These are phyloP conservation scores for Pseudogymnoascus sp. DNA, from an alignment of 2,329 filamentous ascomycete species.

Conservation along the genomic window DNA sequence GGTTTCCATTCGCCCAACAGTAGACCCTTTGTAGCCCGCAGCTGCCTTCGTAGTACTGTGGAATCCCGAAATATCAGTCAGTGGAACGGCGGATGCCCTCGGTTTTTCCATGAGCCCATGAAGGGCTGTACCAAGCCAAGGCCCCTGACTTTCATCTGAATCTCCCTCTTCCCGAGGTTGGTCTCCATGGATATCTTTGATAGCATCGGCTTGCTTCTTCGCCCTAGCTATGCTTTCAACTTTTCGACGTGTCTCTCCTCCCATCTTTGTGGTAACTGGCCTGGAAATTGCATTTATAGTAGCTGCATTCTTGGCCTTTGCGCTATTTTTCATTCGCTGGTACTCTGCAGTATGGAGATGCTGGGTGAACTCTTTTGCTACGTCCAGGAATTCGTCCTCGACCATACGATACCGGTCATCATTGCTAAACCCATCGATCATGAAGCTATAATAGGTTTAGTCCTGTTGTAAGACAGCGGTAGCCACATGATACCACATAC, in stretches of 20 bases:
- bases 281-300: constrained; percentile 35
- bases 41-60: constrained; percentile 12
- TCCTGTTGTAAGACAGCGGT: background rate
- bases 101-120: constrained; percentile 41
- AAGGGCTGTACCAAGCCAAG: constrained; percentile 36
- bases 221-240: constrained; percentile 31
- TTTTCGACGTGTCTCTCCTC: constrained; percentile 27
- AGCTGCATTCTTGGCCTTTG: constrained; percentile 48
- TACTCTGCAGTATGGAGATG: constrained; percentile 77
- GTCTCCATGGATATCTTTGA: constrained; percentile 24
- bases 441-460: constrained; percentile 30
- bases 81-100: constrained; percentile 15
- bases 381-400: constrained; percentile 68
- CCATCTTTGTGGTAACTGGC: constrained; percentile 32
- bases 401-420: constrained; percentile 79
- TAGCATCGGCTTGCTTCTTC: constrained; percentile 33
- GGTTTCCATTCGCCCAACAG: constrained; percentile 26
- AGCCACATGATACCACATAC: background rate
- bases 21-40: background rate
- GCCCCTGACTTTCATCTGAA: constrained; percentile 30
- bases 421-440: constrained; percentile 56
- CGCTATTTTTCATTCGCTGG: constrained; percentile 54
- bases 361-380: constrained; percentile 63
- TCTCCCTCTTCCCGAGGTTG: constrained; percentile 20
- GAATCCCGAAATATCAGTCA: constrained; percentile 4